Conservation (phyloP, 495 filamentous ascomycete species). For the Cercophora scortea region DNA sequence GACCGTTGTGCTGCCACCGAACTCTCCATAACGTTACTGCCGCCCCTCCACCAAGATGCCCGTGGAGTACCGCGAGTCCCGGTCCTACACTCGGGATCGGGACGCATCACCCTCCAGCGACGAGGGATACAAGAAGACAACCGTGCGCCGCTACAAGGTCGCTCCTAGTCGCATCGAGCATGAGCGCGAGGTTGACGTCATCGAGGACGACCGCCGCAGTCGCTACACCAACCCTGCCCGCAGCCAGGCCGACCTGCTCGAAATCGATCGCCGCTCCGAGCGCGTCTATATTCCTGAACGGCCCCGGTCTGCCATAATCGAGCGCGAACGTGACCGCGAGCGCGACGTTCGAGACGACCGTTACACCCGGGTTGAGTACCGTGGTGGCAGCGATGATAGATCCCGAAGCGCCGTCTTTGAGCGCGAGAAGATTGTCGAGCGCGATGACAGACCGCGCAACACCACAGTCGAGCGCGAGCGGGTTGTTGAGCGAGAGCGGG, state of each 20-base stretch:
- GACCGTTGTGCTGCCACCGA: neutral
- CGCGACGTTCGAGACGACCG: constrained; percentile 37
- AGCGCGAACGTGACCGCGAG: constrained; percentile 29
- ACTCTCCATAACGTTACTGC: neutral
- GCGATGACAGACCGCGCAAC: constrained; percentile 27
- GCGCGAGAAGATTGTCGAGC: constrained; percentile 27
- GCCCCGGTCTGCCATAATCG: constrained; percentile 36
- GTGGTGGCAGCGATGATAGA: constrained; percentile 8
- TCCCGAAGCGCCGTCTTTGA: constrained; percentile 28
- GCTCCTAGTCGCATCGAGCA: constrained; percentile 30
- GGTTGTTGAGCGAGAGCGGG: constrained; percentile 29
- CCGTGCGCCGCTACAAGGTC: constrained; percentile 50
- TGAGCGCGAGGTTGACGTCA: constrained; percentile 35
- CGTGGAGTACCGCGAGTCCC: constrained; percentile 40
- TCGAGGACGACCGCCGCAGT: constrained; percentile 43
- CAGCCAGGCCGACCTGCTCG: constrained; percentile 30
- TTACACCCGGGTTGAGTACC: constrained; percentile 19
- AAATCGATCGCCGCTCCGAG: constrained; percentile 40
- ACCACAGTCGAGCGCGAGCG: constrained; percentile 24
- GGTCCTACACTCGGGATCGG: constrained; percentile 34
- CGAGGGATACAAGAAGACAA: constrained; percentile 39
- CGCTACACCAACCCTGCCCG: constrained; percentile 24
- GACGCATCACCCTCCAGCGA: constrained; percentile 41
- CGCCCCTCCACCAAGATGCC: constrained; percentile 24
- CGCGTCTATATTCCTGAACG: constrained; percentile 37